phyloP scores from a whole-genome alignment of 164 flowering plant species.

The Amborella trichopoda region DNA sequence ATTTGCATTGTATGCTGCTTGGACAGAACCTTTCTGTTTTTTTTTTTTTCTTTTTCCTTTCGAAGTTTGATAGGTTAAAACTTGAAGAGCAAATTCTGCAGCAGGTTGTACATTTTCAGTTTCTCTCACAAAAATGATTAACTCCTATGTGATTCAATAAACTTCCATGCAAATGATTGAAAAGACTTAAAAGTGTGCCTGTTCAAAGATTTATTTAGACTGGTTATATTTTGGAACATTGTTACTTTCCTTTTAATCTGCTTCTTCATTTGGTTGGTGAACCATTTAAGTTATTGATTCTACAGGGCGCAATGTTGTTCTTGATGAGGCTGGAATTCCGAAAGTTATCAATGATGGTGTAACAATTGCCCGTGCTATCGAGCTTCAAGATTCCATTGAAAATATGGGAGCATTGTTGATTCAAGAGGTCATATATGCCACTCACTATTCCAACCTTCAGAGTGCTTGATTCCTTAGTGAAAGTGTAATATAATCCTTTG shows the following conservation, averaged over 20 bases:
- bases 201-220: neutral
- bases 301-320: conserved; percentile 89
- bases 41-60: too few relatives aligned
- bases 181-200: neutral
- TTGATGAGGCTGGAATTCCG: conserved; percentile 43
- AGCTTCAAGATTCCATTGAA: conserved; percentile 76
- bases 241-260: neutral
- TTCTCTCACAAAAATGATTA: too few relatives aligned
- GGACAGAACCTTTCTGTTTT: too few relatives aligned
- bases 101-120: too few relatives aligned
- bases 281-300: neutral
- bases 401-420: conserved; percentile 73
- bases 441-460: too few relatives aligned
- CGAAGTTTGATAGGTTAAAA: too few relatives aligned
- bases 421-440: conserved; percentile 55
- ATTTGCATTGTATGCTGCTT: too few relatives aligned
- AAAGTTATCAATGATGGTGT: conserved; percentile 90
- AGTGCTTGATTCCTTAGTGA: too few relatives aligned
- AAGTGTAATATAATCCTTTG: too few relatives aligned
- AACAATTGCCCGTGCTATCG: conserved; percentile 79
- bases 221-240: neutral
- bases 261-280: neutral
- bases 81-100: too few relatives aligned
- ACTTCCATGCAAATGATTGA: neutral
- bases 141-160: neutral